phyloP scores from a whole-genome alignment of 805 yeast species.

The Torulaspora gathmanii region DNA sequence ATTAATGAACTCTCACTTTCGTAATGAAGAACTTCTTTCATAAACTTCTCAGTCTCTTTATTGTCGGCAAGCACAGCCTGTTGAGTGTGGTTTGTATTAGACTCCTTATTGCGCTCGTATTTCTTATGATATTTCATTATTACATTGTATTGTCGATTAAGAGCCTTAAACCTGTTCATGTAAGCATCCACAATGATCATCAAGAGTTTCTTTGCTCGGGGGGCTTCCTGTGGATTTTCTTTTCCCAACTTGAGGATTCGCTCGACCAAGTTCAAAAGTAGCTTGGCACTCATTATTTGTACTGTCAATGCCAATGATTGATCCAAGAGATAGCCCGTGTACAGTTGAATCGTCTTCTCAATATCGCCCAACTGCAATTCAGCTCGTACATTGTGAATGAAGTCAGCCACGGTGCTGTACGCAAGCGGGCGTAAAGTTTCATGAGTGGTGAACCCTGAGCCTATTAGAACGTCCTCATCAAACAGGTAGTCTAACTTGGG shows the following conservation, averaged over 20 bases:
- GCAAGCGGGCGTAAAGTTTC: constrained; percentile 91
- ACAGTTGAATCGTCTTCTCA: constrained; percentile 79
- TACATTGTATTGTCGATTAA: constrained; percentile 66
- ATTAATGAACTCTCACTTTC: constrained; percentile 2
- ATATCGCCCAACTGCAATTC: constrained; percentile 79
- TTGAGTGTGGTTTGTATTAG: constrained; percentile 41
- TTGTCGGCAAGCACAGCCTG: constrained; percentile 34
- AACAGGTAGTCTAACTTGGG: constrained; percentile 82
- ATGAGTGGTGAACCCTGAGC: constrained; percentile 86
- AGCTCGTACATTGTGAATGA: constrained; percentile 84
- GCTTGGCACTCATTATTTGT: constrained; percentile 94
- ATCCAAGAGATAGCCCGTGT: constrained; percentile 76
- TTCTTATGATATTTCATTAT: constrained; percentile 58
- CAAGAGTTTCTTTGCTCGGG: constrained; percentile 58
- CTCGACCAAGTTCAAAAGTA: constrained; percentile 82
- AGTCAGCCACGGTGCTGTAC: constrained; percentile 91
- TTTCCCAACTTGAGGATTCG: constrained; percentile 64
- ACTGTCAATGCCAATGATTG: constrained; percentile 78
- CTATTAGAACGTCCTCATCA: constrained; percentile 82
- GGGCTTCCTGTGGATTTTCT: constrained; percentile 67
- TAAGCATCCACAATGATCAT: constrained; percentile 85
- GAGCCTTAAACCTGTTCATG: constrained; percentile 69
- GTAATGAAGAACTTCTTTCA: constrained; percentile 29
- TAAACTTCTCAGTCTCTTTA: constrained; percentile 39
- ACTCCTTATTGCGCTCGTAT: constrained; percentile 43